Evolutionary conservation across 352 stramenopile species (phyloP).

Genomic region (Globisporangium orthogonon): DNA sequence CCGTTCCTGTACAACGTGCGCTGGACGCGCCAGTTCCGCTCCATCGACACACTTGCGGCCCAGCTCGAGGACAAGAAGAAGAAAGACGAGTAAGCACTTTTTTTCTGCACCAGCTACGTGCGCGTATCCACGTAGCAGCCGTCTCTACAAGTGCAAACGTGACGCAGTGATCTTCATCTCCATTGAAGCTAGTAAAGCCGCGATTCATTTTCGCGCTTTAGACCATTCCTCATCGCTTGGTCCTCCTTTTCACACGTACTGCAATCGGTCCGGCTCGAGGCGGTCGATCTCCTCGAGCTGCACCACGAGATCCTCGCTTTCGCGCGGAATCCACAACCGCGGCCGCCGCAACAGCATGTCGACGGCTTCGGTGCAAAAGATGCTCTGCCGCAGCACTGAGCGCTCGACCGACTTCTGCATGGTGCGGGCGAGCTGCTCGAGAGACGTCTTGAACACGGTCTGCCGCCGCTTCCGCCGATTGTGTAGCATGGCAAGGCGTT

Average conservation of each 20-base stretch:
- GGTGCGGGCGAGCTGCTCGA: slow-evolving; percentile 21
- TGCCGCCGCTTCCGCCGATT: slow-evolving; percentile 39
- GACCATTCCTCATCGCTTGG: not conserved
- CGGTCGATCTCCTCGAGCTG: slow-evolving; percentile 29
- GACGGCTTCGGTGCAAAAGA: slow-evolving; percentile 27
- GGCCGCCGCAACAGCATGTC: slow-evolving; percentile 26
- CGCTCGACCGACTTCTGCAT: slow-evolving; percentile 21
- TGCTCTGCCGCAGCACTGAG: slow-evolving; percentile 25
- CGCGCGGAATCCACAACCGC: slow-evolving; percentile 33
- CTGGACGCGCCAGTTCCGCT: slow-evolving; percentile 94
- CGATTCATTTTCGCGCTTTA: not conserved
- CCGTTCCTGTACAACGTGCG: slow-evolving; percentile 96
- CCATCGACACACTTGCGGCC: slow-evolving; percentile 89
- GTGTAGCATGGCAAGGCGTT: slow-evolving; percentile 22
- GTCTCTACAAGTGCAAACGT: not conserved
- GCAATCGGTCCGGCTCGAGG: slow-evolving; percentile 24
- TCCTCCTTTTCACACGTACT: slow-evolving; percentile 6
- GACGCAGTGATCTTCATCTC: too few relatives aligned
- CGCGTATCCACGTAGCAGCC: too few relatives aligned
- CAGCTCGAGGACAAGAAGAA: slow-evolving; percentile 45
- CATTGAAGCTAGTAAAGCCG: too few relatives aligned
- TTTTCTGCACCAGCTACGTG: not conserved
- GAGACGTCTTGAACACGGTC: slow-evolving; percentile 21
- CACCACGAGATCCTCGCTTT: slow-evolving; percentile 24
- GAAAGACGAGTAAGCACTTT: not conserved